A percentile compares a stretch with the other conserved stretches of the same genome.
Conservation (phyloP, 2,329 filamentous ascomycete genomes). For the Nemania sp. region DNA sequence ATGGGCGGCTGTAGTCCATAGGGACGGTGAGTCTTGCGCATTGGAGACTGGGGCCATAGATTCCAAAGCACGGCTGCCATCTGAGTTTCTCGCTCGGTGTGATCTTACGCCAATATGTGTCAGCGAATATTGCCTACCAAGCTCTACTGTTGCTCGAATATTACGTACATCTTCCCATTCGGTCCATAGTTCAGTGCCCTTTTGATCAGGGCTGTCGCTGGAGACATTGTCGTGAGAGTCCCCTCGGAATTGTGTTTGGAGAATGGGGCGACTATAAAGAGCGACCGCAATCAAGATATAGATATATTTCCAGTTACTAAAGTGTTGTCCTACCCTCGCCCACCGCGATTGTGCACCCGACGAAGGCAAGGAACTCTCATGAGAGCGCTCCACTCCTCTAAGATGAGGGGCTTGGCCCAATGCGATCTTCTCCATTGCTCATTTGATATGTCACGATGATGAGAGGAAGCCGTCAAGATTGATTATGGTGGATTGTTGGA, state of each 20-base stretch:
- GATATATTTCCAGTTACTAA: constrained; percentile 24
- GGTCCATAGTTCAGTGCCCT: constrained; percentile 25
- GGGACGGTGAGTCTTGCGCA: constrained; percentile 61
- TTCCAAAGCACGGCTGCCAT: constrained; percentile 58
- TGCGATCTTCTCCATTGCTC: constrained; percentile 24
- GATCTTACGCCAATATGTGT: constrained; percentile 51
- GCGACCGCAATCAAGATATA: constrained; percentile 24
- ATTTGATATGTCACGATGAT: background rate
- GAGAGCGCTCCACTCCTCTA: background rate
- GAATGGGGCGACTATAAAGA: constrained; percentile 4
- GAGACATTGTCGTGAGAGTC: background rate
- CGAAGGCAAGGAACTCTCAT: background rate
- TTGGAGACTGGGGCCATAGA: constrained; percentile 47
- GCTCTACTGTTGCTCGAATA: background rate
- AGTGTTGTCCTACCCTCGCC: background rate
- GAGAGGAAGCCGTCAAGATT: background rate
- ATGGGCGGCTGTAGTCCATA: constrained; percentile 59
- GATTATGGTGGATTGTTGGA: background rate
- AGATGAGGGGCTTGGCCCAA: background rate
- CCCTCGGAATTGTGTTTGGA: constrained; percentile 8
- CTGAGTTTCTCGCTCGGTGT: constrained; percentile 57
- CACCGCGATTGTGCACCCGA: constrained; percentile 16
- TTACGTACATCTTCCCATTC: constrained; percentile 37
- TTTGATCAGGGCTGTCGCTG: background rate
- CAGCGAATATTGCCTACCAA: constrained; percentile 9